phyloP scores from a whole-genome alignment of 1,284 basidiomycete species.

The Heliocybe sulcata region DNA sequence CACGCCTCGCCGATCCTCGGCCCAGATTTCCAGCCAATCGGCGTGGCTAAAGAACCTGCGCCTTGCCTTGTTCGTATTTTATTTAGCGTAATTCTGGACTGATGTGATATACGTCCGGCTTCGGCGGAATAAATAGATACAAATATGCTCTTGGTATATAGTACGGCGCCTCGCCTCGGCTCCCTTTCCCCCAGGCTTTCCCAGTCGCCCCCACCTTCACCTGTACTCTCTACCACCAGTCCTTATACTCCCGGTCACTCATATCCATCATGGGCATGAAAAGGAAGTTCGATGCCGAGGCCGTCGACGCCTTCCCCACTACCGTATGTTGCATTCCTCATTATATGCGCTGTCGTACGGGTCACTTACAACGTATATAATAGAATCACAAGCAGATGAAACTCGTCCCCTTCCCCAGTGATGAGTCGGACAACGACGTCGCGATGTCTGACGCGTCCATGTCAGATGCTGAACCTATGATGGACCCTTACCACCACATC shows the following conservation, averaged over 20 bases:
- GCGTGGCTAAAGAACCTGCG: neutral
- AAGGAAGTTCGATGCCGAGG: constrained; percentile 60
- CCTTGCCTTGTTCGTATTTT: neutral
- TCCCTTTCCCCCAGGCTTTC: constrained; percentile 9
- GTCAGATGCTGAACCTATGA: constrained; percentile 48
- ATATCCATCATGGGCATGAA: constrained; percentile 51
- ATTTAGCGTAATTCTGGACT: neutral
- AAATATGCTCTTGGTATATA: constrained; percentile 17
- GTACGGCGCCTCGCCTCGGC: constrained; percentile 16
- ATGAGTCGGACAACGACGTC: constrained; percentile 52
- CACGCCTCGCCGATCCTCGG: neutral
- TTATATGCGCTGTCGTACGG: constrained; percentile 6
- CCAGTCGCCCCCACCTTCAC: constrained; percentile 7
- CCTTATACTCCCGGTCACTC: constrained; percentile 5
- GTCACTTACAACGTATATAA: constrained; percentile 3
- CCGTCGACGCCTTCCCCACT: constrained; percentile 39
- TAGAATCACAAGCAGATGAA: constrained; percentile 63
- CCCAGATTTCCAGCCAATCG: neutral
- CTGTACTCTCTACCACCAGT: constrained; percentile 2
- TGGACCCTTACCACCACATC: constrained; percentile 46
- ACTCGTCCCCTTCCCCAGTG: constrained; percentile 64
- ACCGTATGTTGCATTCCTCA: constrained; percentile 11
- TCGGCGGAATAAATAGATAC: constrained; percentile 16
- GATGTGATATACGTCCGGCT: constrained; percentile 1
- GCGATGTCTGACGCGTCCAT: constrained; percentile 53